phyloP scores from a whole-genome alignment of 2,329 filamentous ascomycete species.

The Monosporascus sp. region DNA sequence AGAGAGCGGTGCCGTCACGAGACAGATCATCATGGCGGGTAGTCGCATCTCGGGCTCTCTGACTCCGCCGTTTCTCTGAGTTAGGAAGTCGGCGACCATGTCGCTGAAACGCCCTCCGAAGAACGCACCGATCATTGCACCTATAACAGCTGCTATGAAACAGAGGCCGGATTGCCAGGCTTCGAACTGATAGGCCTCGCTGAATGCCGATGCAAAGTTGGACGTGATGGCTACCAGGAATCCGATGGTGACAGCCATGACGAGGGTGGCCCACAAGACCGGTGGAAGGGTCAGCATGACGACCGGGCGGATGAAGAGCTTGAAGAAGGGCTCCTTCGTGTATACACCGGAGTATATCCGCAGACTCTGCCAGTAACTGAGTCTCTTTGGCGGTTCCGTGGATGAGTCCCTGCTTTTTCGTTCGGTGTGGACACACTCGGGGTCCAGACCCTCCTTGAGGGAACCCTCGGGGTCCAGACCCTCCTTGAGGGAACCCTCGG shows the following conservation, averaged over 20 bases:
- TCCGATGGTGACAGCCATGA: constrained; percentile 49
- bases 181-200: constrained; percentile 35
- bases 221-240: constrained; percentile 51
- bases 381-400: constrained; percentile 14
- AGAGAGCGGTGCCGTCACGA: constrained; percentile 42
- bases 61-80: constrained; percentile 47
- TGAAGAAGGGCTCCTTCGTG: constrained; percentile 41
- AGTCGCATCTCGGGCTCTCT: constrained; percentile 57
- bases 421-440: too few species aligned
- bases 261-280: constrained; percentile 49
- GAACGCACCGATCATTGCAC: constrained; percentile 42
- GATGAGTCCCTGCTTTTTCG: not conserved
- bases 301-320: constrained; percentile 44
- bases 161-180: constrained; percentile 44
- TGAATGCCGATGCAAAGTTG: constrained; percentile 42
- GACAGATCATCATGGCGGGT: constrained; percentile 44
- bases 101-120: constrained; percentile 44
- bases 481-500: too few species aligned
- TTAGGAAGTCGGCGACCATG: constrained; percentile 41
- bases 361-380: constrained; percentile 30
- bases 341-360: constrained; percentile 34
- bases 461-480: too few species aligned
- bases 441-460: too few species aligned
- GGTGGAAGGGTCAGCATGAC: constrained; percentile 44
- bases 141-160: constrained; percentile 43